A percentile compares a stretch with the other conserved stretches of the same genome.
These are phyloP conservation scores for Candida anutae DNA, from an alignment of 1,139 yeast genomes.

Conservation along the genomic window DNA sequence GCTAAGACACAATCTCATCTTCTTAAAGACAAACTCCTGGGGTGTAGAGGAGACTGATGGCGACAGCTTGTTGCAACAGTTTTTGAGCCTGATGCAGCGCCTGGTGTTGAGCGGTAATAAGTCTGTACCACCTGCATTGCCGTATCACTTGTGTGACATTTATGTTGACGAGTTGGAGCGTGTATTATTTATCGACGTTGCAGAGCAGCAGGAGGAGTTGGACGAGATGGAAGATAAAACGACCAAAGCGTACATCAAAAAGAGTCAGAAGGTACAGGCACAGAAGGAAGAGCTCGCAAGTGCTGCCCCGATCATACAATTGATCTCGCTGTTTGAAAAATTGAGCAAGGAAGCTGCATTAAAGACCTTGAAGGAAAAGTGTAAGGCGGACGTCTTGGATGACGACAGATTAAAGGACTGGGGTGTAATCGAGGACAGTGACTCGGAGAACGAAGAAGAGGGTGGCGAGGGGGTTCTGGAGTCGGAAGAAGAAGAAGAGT, in stretches of 20 bases:
- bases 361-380: conserved; percentile 61
- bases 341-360: conserved; percentile 44
- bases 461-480: no score
- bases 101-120: conserved; percentile 45
- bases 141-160: conserved; percentile 81
- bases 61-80: conserved; percentile 35
- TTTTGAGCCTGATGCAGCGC: conserved; percentile 32
- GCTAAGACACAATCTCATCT: conserved; percentile 55
- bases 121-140: conserved; percentile 64
- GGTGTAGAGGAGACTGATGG: conserved; percentile 17
- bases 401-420: conserved; percentile 61
- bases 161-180: conserved; percentile 77
- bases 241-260: conserved; percentile 19
- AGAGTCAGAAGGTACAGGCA: conserved; percentile 17
- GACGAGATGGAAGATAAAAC: conserved; percentile 20
- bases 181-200: conserved; percentile 42
- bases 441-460: conserved; percentile 12
- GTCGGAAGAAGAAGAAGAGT: conserved; percentile 30
- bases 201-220: conserved; percentile 34
- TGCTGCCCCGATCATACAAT: conserved; percentile 44
- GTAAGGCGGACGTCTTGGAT: conserved; percentile 55
- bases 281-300: conserved; percentile 25
- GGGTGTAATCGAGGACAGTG: conserved; percentile 42
- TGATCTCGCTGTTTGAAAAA: conserved; percentile 52
- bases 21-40: conserved; percentile 53